Evolutionary conservation across 257 asterid species (phyloP).

Genomic region (Solanum bulbocastanum): DNA sequence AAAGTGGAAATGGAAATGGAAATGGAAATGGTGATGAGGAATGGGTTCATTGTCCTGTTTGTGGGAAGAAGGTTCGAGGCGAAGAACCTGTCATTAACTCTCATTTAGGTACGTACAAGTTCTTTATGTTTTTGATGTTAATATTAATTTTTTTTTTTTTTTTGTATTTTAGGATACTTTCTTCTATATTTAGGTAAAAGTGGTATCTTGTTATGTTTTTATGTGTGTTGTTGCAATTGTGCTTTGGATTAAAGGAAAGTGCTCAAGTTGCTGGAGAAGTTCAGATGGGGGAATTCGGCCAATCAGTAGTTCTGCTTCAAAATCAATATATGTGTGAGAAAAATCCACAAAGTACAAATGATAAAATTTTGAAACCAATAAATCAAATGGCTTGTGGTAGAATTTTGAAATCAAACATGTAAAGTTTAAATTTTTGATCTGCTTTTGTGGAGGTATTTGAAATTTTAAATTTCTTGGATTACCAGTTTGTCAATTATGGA

Average conservation of each 20-base stretch:
- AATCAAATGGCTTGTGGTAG: neutral
- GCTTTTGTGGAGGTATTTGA: neutral
- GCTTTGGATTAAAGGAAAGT: neutral
- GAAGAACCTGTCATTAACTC: conserved; percentile 50
- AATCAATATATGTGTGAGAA: too few relatives aligned
- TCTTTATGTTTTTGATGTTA: neutral
- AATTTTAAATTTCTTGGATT: neutral
- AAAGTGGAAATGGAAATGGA: neutral
- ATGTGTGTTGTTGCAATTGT: neutral
- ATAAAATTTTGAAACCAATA: neutral
- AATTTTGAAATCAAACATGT: neutral
- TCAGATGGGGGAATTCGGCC: neutral
- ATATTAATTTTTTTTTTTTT: neutral
- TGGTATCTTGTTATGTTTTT: neutral
- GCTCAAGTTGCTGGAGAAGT: neutral
- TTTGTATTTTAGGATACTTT: neutral
- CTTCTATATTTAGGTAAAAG: neutral
- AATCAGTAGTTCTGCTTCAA: neutral
- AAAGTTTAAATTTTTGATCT: neutral
- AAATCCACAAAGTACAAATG: neutral
- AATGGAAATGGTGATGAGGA: conserved; percentile 7
- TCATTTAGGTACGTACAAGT: conserved; percentile 51
- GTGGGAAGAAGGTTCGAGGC: conserved; percentile 43
- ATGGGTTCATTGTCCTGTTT: conserved; percentile 66
- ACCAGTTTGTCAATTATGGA: neutral